Evolutionary conservation across 441 rosid species (phyloP).

Genomic region (Adansonia rubrostipa): DNA sequence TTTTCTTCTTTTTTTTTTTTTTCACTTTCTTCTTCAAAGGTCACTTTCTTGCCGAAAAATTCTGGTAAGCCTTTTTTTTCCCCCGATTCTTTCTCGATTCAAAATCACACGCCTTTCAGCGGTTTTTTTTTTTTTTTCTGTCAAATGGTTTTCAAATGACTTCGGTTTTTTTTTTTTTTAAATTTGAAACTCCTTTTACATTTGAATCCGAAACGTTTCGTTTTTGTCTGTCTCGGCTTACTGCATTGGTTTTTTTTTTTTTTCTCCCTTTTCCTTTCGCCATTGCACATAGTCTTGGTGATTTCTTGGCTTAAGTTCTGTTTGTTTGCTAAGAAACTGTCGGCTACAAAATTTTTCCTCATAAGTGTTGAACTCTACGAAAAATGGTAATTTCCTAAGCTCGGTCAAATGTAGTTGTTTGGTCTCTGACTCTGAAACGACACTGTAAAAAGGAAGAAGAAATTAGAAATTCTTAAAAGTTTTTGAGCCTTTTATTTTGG

Average conservation of each 20-base stretch:
- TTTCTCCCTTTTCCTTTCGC: background rate
- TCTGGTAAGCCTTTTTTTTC: background rate
- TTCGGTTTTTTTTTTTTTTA: background rate
- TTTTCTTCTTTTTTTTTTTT: background rate
- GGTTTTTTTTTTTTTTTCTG: background rate
- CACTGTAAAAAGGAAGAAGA: background rate
- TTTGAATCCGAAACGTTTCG: background rate
- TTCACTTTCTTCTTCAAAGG: background rate
- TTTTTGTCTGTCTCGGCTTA: background rate
- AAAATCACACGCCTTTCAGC: background rate
- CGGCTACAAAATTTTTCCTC: background rate
- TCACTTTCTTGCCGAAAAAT: background rate
- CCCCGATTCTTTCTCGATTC: background rate
- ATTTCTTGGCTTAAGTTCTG: constrained; percentile 15
- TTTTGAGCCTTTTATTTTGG: background rate
- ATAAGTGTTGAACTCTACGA: background rate
- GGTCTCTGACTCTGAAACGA: background rate
- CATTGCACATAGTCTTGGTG: background rate
- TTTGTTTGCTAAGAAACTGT: constrained; percentile 23
- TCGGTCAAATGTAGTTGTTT: background rate
- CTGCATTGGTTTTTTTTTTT: background rate
- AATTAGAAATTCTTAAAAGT: background rate
- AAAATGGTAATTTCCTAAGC: background rate
- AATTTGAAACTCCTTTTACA: background rate
- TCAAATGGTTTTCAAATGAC: background rate